Conservation (phyloP, 179 eudicot species). For the Silene coronaria region DNA sequence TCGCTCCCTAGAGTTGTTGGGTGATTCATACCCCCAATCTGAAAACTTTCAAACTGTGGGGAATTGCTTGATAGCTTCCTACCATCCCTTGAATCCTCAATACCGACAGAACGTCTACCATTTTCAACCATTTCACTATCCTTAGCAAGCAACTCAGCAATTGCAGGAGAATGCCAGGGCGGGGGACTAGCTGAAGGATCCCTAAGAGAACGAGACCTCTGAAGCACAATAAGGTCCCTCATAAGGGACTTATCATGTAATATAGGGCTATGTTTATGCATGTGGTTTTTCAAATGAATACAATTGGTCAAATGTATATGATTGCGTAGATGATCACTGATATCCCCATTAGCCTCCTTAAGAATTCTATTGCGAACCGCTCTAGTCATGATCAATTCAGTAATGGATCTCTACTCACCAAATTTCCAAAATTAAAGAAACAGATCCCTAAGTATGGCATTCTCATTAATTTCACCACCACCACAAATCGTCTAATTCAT, state of each 20-base stretch:
- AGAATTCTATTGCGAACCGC: conserved; percentile 64
- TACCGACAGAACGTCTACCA: conserved; percentile 52
- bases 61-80: conserved; percentile 37
- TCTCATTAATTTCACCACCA: conserved; percentile 23
- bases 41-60: conserved; percentile 34
- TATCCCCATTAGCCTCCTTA: conserved; percentile 75
- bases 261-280: conserved; percentile 83
- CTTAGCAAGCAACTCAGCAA: conserved; percentile 41
- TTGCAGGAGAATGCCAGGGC: conserved; percentile 64
- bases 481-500: conserved; percentile 27
- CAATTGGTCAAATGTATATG: conserved; percentile 91
- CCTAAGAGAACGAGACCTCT: conserved; percentile 74
- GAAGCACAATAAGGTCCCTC: conserved; percentile 86
- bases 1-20: conserved; percentile 36
- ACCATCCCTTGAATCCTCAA: conserved; percentile 38
- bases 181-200: conserved; percentile 92
- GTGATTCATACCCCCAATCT: conserved; percentile 29
- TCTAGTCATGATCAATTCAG: conserved; percentile 62
- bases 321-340: conserved; percentile 67
- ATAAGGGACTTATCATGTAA: conserved; percentile 59
- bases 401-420: conserved; percentile 23
- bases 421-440: conserved; percentile 28
- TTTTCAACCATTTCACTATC: conserved; percentile 43
- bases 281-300: conserved; percentile 87
- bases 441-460: conserved; percentile 33